Base-by-base conservation (phyloP, 352 stramenopile genomes). In the Pythium sp. region DNA sequence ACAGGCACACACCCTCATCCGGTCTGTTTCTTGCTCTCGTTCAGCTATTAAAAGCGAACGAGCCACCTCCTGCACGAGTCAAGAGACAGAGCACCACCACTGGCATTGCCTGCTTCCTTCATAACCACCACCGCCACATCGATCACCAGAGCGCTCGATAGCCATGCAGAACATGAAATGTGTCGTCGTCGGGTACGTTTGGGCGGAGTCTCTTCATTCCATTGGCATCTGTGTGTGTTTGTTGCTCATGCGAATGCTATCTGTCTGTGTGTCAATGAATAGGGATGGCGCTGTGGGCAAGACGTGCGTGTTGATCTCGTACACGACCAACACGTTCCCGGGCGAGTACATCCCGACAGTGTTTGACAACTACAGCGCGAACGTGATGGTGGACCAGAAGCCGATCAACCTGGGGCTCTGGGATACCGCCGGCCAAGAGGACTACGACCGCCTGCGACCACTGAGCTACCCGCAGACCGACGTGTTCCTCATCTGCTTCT, bases 281-380 rank as follows among this genome's bases (percentile, higher is more conserved):
- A 97, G 95, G n/a, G 96, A 99, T 75, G 96, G 95, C 62, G 94
- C 95, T 18, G 95, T 99, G 28, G 96, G 96, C 64, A 99, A 99
- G 77, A 99, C 96, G 55, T 98, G 94, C 67, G 90, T 99, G 58
- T 85, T 99, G 51, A 98, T 98, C 78, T 98, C 91, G 69, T 99
- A 99, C 86, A 98, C 95, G 58, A 98, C 94, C 64, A 98, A 98
- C 79, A 96, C 93, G 57, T 99, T 99, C 75, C 96, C 95, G 9
- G 90, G 91, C 72, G 94, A 98, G 72, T 98, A 98, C 84, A 98
- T 99, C 77, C 95, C 96, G 59, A 99, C 96, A 15, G 92, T 98
- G 24, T 97, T 98, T 76, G 91, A 98, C 75, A 97, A 97, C 81
- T 97, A 97, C 78, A 96, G 86, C 65, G 90, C 91, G 41, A 97